These are phyloP conservation scores for Linaria vulgaris DNA, from an alignment of 257 asterid genomes.

Conservation along the genomic window DNA sequence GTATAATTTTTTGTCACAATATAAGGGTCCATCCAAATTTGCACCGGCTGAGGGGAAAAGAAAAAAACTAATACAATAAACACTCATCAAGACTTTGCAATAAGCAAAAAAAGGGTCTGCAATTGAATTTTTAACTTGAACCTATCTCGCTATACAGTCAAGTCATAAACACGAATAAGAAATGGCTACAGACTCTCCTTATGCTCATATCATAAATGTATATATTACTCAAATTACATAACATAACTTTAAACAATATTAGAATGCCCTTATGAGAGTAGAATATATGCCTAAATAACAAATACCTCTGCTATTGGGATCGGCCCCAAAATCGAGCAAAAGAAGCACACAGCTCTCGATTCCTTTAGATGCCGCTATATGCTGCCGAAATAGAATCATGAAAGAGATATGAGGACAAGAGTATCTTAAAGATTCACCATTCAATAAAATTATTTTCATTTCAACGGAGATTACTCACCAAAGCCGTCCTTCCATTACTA, in stretches of 20 bases:
- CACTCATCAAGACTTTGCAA: not conserved
- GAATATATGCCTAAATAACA: not conserved
- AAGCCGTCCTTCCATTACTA: slow-evolving; percentile 68
- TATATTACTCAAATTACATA: no score
- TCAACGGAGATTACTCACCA: slow-evolving; percentile 39
- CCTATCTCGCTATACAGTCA: no score
- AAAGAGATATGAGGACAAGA: not conserved
- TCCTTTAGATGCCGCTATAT: slow-evolving; percentile 82
- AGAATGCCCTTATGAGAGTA: not conserved
- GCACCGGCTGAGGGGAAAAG: not conserved
- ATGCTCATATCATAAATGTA: no score
- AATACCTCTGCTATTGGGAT: slow-evolving; percentile 50
- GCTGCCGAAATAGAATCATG: slow-evolving; percentile 44
- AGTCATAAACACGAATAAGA: no score
- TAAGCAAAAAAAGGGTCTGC: not conserved
- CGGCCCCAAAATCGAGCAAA: slow-evolving; percentile 55
- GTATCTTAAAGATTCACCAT: not conserved
- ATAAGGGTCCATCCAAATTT: not conserved
- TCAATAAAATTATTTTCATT: slow-evolving; percentile 1
- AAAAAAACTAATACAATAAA: not conserved
- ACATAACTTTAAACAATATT: not conserved
- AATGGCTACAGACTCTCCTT: no score
- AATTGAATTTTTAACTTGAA: no score
- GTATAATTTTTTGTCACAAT: not conserved
- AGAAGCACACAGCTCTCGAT: slow-evolving; percentile 51